A percentile compares a stretch with the other conserved stretches of the same genome.
These are phyloP conservation scores for Dictyostelium brefeldianum DNA, from an alignment of 78 protist species.

Conservation along the genomic window DNA sequence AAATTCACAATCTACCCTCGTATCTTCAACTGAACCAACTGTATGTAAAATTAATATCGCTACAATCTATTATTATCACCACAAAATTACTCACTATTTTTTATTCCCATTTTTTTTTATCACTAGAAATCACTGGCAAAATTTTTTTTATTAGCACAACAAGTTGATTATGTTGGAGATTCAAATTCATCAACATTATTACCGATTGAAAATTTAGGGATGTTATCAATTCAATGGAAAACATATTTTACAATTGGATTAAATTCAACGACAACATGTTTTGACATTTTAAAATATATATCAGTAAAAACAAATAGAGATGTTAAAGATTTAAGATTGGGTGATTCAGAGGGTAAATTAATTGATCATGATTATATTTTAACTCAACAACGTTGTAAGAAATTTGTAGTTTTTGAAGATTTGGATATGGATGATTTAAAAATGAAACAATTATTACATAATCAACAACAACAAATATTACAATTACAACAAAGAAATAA, in stretches of 20 bases:
- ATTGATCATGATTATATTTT: conserved; percentile 44
- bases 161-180: conserved; percentile 61
- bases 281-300: conserved; percentile 62
- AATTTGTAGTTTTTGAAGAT: conserved; percentile 71
- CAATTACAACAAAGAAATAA: background rate
- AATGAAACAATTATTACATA: background rate
- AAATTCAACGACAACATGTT: conserved; percentile 16
- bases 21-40: conserved; percentile 14
- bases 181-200: background rate
- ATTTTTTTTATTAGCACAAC: conserved; percentile 71
- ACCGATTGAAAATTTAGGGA: conserved; percentile 55
- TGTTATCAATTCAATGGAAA: conserved; percentile 71
- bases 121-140: conserved; percentile 67
- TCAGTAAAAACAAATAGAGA: conserved; percentile 56
- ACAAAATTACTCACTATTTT: too few relatives aligned
- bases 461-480: background rate
- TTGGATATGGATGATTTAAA: conserved; percentile 30
- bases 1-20: background rate
- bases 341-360: conserved; percentile 58
- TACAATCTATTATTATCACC: too few relatives aligned
- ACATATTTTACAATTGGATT: conserved; percentile 63
- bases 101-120: background rate
- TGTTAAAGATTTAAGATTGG: conserved; percentile 31
- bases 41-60: too few relatives aligned
- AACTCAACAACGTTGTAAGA: conserved; percentile 41